These are phyloP conservation scores for Posidonia australis DNA, from an alignment of 106 monocot species.

Conservation along the genomic window DNA sequence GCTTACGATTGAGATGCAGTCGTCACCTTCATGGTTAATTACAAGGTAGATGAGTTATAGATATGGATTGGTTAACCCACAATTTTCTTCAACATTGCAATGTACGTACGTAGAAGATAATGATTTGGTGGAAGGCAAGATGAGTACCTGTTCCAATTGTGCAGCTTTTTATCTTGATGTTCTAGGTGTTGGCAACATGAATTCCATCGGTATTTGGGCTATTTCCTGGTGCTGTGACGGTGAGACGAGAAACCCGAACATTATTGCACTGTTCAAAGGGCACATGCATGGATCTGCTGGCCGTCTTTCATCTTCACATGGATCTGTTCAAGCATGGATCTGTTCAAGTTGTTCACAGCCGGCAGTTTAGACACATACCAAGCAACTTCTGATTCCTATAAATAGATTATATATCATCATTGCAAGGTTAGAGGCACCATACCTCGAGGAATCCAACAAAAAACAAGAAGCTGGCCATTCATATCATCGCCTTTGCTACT, in stretches of 20 bases:
- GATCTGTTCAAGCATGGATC: too few relatives aligned
- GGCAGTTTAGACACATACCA: too few relatives aligned
- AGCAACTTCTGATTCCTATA: too few relatives aligned
- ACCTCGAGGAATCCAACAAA: too few relatives aligned
- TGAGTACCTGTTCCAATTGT: constrained; percentile 57
- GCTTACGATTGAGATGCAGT: constrained; percentile 64
- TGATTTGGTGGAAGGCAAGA: too few relatives aligned
- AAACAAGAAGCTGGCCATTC: neutral
- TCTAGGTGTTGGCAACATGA: constrained; percentile 40
- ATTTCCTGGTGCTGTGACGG: constrained; percentile 30
- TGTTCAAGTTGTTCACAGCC: constrained; percentile 31
- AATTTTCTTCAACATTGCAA: too few relatives aligned
- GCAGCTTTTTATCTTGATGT: constrained; percentile 37
- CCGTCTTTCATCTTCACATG: constrained; percentile 41
- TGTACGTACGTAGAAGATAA: neutral
- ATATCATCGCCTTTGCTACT: neutral
- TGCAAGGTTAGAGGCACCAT: too few relatives aligned
- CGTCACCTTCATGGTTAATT: constrained; percentile 73
- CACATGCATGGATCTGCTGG: constrained; percentile 76
- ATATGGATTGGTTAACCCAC: neutral
- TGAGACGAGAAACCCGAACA: constrained; percentile 29
- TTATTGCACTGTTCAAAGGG: constrained; percentile 31
- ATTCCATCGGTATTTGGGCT: constrained; percentile 93
- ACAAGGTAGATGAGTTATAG: too few relatives aligned
- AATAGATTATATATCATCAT: too few relatives aligned